Base-by-base conservation (phyloP, 371 early-diverging fungal genomes). In the Parasitella parasitica region DNA sequence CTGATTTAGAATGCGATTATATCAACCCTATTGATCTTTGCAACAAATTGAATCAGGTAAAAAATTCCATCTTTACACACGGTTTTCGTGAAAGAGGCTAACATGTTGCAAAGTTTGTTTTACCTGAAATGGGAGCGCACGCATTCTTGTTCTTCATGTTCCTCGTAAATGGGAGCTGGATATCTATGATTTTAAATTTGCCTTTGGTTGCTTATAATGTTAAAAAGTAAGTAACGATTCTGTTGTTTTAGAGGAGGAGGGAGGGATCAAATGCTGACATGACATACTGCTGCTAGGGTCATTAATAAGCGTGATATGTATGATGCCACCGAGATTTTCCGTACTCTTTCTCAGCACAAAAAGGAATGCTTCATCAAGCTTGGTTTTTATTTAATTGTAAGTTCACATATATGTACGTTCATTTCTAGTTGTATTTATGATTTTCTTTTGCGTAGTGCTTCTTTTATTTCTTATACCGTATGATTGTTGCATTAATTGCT, bases 1-100 rank as follows among this genome's bases (percentile, higher is more conserved):
- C 94, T 26, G 94, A 94, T 77, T 84, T 94, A 64, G 95, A 96
- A 84, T 93, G 94, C 82, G 98, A 98, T 69, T 98, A 96, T 80
- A 94, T 98, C 78, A 98, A 98, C 76, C 98, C 98, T 7, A 98
- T 98, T 71, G 98, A 98, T 76, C 87, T 97, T 52, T 96, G 96
- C 82, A 92, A 91, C 79, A 94, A 90, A 70, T 83, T 98, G 62
- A 98, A 98, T 76, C 93, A 91, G 86, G 96, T 93, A 83, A 58
- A 22, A 18, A 38, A 30, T 13, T n/a, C n/a, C 8, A 57, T 11
- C 39, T 1, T 18, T 13, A n/a, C 35, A 28, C 15, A 36, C 28
- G 55, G 36, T 30, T n/a, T n/a, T n/a, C n/a, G n/a, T n/a, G n/a
- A n/a, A n/a, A n/a, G n/a, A n/a, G n/a, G 16, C 15, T 34, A 4